These are phyloP conservation scores for Triglochin maritima DNA, from an alignment of 106 monocot species.

Conservation along the genomic window DNA sequence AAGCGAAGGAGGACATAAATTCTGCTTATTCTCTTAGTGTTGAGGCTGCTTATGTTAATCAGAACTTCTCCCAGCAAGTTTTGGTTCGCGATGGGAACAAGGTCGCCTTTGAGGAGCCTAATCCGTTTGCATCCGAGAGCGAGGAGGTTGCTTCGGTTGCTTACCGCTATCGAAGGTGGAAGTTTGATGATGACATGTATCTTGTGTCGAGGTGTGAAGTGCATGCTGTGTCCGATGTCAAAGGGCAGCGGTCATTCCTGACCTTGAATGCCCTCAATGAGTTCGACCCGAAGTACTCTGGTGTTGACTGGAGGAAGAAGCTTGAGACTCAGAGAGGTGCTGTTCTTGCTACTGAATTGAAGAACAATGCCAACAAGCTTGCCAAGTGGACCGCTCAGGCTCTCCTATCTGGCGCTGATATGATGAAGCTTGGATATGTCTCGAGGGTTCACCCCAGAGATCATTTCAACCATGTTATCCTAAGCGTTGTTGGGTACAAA, in stretches of 20 bases:
- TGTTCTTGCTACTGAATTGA: slow-evolving; percentile 94
- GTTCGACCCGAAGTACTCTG: slow-evolving; percentile 81
- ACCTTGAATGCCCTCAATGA: slow-evolving; percentile 92
- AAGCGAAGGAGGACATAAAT: slow-evolving; percentile 94
- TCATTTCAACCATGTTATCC: slow-evolving; percentile 75
- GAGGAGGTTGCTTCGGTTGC: slow-evolving; percentile 83
- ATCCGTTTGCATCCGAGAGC: slow-evolving; percentile 62
- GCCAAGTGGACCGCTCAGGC: slow-evolving; percentile 96
- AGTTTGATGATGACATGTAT: slow-evolving; percentile 70
- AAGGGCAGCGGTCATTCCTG: slow-evolving; percentile 62
- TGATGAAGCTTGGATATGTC: slow-evolving; percentile 95
- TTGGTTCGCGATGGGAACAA: slow-evolving; percentile 68
- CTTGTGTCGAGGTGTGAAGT: slow-evolving; percentile 88
- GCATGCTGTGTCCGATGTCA: slow-evolving; percentile 54
- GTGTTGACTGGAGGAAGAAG: slow-evolving; percentile 96
- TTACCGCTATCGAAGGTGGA: slow-evolving; percentile 91
- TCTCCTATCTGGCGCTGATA: slow-evolving; percentile 72
- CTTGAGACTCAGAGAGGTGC: slow-evolving; percentile 94
- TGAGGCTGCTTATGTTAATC: slow-evolving; percentile 91
- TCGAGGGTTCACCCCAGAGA: slow-evolving; percentile 78
- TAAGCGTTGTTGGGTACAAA: slow-evolving; percentile 84
- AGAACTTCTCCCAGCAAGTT: slow-evolving; percentile 96
- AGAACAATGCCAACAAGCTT: slow-evolving; percentile 96
- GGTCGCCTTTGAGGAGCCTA: slow-evolving; percentile 80
- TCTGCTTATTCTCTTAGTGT: slow-evolving; percentile 69